Percentiles rank a stretch among this genome's conserved stretches.
phyloP scores from a whole-genome alignment of 1,284 basidiomycete genomes.

The Naganishia sp. region DNA sequence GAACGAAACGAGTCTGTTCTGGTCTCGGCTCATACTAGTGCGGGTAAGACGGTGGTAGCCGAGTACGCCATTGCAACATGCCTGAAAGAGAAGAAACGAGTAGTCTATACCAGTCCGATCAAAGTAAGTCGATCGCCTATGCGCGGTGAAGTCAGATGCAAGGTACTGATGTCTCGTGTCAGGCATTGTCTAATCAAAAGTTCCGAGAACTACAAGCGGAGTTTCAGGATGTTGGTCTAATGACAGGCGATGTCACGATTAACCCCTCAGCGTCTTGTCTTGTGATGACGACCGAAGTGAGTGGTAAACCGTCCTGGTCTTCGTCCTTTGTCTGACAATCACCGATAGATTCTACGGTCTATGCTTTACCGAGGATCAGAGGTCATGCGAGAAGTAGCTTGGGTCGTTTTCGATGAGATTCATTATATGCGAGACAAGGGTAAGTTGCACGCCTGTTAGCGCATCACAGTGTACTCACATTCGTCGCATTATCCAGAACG shows the following conservation, averaged over 20 bases:
- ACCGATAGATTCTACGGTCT: slow-evolving; percentile 82
- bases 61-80: slow-evolving; percentile 99
- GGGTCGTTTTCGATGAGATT: slow-evolving; percentile 99
- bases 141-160: too few species aligned
- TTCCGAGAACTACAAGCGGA: slow-evolving; percentile 96
- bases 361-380: slow-evolving; percentile 99
- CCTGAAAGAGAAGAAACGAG: slow-evolving; percentile 80
- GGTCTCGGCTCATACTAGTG: slow-evolving; percentile 98
- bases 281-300: slow-evolving; percentile 98
- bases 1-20: slow-evolving; percentile 96
- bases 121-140: slow-evolving; percentile 66
- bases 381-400: slow-evolving; percentile 99
- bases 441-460: slow-evolving; percentile 34
- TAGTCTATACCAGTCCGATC: slow-evolving; percentile 99
- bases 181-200: slow-evolving; percentile 98
- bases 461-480: background rate
- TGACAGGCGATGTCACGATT: slow-evolving; percentile 99
- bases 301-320: slow-evolving; percentile 35
- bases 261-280: slow-evolving; percentile 95
- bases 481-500: slow-evolving; percentile 49
- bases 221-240: slow-evolving; percentile 96
- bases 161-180: slow-evolving; percentile 35
- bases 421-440: slow-evolving; percentile 99
- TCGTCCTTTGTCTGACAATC: background rate
- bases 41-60: slow-evolving; percentile 97